Percentiles rank a stretch among this genome's conserved stretches.
These are phyloP conservation scores for Urochloa ruziziensis DNA, from an alignment of 176 grass and related monocot genomes.

Conservation along the genomic window DNA sequence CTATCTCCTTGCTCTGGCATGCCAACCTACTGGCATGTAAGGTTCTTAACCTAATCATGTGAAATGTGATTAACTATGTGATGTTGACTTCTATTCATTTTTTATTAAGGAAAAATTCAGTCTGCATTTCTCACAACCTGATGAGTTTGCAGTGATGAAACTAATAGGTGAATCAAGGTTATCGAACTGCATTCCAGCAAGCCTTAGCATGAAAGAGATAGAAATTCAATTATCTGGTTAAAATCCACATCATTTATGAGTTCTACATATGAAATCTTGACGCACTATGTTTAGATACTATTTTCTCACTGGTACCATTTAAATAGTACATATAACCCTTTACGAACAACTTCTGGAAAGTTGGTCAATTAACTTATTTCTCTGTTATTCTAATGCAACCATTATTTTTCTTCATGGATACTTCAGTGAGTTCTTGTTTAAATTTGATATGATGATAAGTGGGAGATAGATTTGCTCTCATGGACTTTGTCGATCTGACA, in stretches of 20 bases:
- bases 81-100: background rate
- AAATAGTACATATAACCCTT: background rate
- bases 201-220: background rate
- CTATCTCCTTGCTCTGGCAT: constrained; percentile 77
- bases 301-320: too few relatives aligned
- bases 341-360: background rate
- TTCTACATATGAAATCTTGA: background rate
- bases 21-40: constrained; percentile 90
- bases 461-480: background rate
- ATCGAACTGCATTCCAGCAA: background rate
- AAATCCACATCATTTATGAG: background rate
- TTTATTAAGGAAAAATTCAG: background rate
- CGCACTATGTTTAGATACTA: background rate
- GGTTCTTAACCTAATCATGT: constrained; percentile 9
- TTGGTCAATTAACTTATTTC: background rate
- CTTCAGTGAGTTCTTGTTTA: background rate
- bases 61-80: constrained; percentile 6
- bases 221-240: background rate
- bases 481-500: background rate
- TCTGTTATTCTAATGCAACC: background rate
- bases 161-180: background rate
- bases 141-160: background rate
- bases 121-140: background rate
- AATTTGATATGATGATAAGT: background rate
- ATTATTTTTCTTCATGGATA: background rate